Evolutionary conservation across 306 rosid species (phyloP).

Genomic region (Pterocarpus santalinus): DNA sequence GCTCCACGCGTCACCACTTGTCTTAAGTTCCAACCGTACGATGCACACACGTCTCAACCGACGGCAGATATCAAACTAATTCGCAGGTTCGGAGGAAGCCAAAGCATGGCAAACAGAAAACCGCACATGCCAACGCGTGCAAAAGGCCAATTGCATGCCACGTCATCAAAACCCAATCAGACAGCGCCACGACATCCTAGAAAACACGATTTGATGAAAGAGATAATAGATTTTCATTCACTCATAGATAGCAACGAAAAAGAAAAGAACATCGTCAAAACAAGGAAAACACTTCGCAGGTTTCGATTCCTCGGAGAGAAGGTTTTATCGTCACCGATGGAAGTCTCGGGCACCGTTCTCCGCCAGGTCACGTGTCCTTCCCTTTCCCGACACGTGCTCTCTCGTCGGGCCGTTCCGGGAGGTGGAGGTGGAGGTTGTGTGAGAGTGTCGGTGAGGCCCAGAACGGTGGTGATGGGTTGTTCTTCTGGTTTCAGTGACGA

Average conservation of each 20-base stretch:
- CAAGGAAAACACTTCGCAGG: not conserved
- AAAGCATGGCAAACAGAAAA: constrained; percentile 40
- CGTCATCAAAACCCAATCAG: constrained; percentile 45
- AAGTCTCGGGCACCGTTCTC: constrained; percentile 70
- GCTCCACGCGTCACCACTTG: constrained; percentile 24
- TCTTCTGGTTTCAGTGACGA: constrained; percentile 64
- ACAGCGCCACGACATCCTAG: constrained; percentile 38
- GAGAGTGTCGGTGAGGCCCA: constrained; percentile 23
- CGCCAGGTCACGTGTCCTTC: constrained; percentile 35
- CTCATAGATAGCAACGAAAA: no score
- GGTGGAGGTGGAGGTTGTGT: not conserved
- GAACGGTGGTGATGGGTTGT: constrained; percentile 18
- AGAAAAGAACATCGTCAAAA: not conserved
- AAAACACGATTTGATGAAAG: no score
- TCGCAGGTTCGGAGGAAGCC: constrained; percentile 29
- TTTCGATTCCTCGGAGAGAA: not conserved
- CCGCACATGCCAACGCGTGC: constrained; percentile 45
- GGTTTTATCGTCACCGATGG: constrained; percentile 55
- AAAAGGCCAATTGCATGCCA: constrained; percentile 29
- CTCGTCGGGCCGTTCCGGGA: constrained; percentile 23
- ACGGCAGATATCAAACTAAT: constrained; percentile 1
- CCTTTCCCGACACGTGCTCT: constrained; percentile 34
- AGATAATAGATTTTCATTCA: no score
- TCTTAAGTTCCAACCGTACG: not conserved
- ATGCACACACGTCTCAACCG: not conserved